These are phyloP conservation scores for Pseudogymnoascus sp. DNA, from an alignment of 2,329 filamentous ascomycete species.

Conservation along the genomic window DNA sequence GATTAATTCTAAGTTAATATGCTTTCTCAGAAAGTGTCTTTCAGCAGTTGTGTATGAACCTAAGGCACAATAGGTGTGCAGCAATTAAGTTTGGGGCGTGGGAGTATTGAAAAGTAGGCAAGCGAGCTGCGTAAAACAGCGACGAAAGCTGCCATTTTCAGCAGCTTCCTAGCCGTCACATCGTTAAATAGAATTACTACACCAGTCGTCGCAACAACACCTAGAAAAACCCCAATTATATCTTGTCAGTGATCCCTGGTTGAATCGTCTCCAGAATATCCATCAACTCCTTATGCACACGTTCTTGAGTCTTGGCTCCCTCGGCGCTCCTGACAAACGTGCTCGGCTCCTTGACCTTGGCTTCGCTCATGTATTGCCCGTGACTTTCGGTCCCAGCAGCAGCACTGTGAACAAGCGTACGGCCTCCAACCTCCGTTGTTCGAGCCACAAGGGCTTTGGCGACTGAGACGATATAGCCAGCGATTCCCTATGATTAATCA, in stretches of 20 bases:
- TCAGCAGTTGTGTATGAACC: no score
- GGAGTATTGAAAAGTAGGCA: no score
- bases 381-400: slow-evolving; percentile 26
- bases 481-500: slow-evolving; percentile 11
- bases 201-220: not conserved
- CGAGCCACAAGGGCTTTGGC: slow-evolving; percentile 24
- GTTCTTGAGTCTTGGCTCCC: slow-evolving; percentile 31
- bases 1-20: no score
- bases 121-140: no score
- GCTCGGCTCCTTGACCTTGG: slow-evolving; percentile 25
- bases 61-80: no score
- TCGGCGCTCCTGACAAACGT: slow-evolving; percentile 32
- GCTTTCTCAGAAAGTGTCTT: no score
- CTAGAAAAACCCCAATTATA: slow-evolving; percentile 24
- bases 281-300: slow-evolving; percentile 37
- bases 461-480: not conserved
- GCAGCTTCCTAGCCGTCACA: no score
- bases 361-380: slow-evolving; percentile 23
- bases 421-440: slow-evolving; percentile 29
- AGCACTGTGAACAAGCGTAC: slow-evolving; percentile 28
- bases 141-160: no score
- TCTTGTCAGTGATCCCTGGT: slow-evolving; percentile 31
- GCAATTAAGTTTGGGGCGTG: no score
- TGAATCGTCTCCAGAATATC: slow-evolving; percentile 37
- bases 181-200: not conserved